Base-by-base conservation (phyloP, 345 rosid species). In the Clausena lansium region DNA sequence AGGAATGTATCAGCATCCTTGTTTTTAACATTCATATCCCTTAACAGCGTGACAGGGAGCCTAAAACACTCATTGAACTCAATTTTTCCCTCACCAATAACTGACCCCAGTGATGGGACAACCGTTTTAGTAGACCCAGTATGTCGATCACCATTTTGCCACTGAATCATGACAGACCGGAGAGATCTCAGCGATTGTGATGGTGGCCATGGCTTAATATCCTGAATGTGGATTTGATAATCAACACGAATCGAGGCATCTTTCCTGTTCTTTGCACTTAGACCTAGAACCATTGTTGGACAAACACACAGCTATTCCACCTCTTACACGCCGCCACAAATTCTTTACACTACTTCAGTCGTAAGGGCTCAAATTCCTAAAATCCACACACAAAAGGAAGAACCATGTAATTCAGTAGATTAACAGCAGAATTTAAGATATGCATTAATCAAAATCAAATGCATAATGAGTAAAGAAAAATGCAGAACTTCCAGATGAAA, bases 161-260 rank as follows among this genome's bases (percentile, higher is more conserved):
- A 95, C 57, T 91, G 99, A 50, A 95, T 85, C 9, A 92, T 67
- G 74, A 92, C 97, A 20, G 99, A 92, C 54, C 98, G 93, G 6
- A 95, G 87, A 27, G 97, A 91, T 76, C 88, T 81, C 67, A 95
- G 88, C 19, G 99, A 92, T 79, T 95, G 98, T 28, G 99, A 92
- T 41, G 99, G 99, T 7, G 99, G 99, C 99, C 99, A 95, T 47
- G 97, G 99, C 85, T 88, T 93, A 86, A 95, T 81, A 67, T 95
- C 97, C 80, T 87, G 92, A 83, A 95, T 81, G 81, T 90, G 91
- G 78, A 95, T 83, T 24, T 87, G 24, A 79, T 93, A 95, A 80
- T 87, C 84, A 47, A 89, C 85, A 64, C 86, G 94, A 69, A 89
- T 80, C 0, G 88, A 74, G 27, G 87, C 75, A 61, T 84, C 86